Conservation (phyloP, 2,329 filamentous ascomycete species). For the Aureobasidium sp. region DNA sequence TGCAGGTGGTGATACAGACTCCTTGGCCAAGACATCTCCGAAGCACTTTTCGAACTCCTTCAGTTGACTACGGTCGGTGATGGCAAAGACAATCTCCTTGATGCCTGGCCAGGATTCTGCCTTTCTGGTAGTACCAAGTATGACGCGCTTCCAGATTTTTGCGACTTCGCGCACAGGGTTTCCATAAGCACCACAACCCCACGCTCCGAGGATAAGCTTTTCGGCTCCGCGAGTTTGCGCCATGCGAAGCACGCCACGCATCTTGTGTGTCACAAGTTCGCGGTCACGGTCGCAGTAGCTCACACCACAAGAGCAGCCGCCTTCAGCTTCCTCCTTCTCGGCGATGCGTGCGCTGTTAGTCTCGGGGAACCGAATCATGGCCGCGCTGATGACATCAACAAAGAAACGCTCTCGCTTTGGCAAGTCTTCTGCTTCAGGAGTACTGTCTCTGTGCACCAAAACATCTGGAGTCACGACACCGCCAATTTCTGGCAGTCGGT, state of each 20-base stretch:
- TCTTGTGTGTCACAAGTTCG: constrained; percentile 45
- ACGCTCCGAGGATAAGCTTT: constrained; percentile 52
- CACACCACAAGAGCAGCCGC: constrained; percentile 29
- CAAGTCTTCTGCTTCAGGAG: constrained; percentile 30
- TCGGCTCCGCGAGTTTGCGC: constrained; percentile 36
- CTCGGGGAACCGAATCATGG: constrained; percentile 52
- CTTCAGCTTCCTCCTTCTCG: constrained; percentile 22
- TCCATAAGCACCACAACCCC: constrained; percentile 57
- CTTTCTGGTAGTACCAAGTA: constrained; percentile 23
- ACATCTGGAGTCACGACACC: constrained; percentile 51
- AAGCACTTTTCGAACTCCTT: constrained; percentile 44
- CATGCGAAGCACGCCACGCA: constrained; percentile 50
- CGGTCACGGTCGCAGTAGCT: constrained; percentile 39
- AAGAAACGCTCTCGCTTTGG: constrained; percentile 47
- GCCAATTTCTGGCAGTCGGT: constrained; percentile 51
- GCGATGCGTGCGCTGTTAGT: constrained; percentile 12
- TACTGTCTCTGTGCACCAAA: constrained; percentile 46
- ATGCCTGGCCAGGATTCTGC: constrained; percentile 36
- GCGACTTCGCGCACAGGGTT: constrained; percentile 54
- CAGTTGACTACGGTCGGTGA: constrained; percentile 45
- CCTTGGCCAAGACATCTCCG: constrained; percentile 25
- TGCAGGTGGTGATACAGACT: constrained; percentile 12
- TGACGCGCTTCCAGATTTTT: constrained; percentile 42
- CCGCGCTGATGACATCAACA: constrained; percentile 50
- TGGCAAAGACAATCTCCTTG: constrained; percentile 51